phyloP scores from a whole-genome alignment of 345 rosid species.

The Euphorbia lathyris region DNA sequence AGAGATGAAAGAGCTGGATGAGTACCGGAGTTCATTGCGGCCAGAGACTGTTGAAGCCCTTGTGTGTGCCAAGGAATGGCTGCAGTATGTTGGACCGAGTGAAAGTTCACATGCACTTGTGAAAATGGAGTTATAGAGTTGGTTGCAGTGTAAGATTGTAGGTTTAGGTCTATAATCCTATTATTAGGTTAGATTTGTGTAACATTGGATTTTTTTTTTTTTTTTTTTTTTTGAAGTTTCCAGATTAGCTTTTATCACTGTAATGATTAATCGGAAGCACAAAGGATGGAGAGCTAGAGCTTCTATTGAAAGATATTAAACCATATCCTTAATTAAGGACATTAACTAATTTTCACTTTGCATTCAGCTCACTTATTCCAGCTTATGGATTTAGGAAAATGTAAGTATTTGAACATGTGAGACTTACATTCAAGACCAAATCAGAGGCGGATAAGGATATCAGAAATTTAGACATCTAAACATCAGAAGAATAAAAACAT shows the following conservation, averaged over 20 bases:
- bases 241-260: background rate
- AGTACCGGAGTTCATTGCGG: slow-evolving; percentile 62
- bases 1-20: slow-evolving; percentile 53
- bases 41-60: slow-evolving; percentile 91
- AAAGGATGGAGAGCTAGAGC: background rate
- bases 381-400: too few species aligned
- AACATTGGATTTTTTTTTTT: slow-evolving; percentile 16
- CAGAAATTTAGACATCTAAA: too few species aligned
- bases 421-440: too few species aligned
- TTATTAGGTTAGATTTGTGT: slow-evolving; percentile 19
- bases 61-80: slow-evolving; percentile 87
- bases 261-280: background rate
- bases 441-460: too few species aligned
- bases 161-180: slow-evolving; percentile 14
- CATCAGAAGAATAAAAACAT: too few species aligned
- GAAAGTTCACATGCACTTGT: slow-evolving; percentile 41
- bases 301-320: too few species aligned
- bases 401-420: too few species aligned
- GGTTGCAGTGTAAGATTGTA: slow-evolving; percentile 16
- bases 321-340: too few species aligned
- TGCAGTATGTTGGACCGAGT: slow-evolving; percentile 39
- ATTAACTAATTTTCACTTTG: too few species aligned
- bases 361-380: too few species aligned
- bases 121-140: slow-evolving; percentile 55
- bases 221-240: too few species aligned